phyloP scores from a whole-genome alignment of 164 flowering plant species.

The Magnolia sinica region DNA sequence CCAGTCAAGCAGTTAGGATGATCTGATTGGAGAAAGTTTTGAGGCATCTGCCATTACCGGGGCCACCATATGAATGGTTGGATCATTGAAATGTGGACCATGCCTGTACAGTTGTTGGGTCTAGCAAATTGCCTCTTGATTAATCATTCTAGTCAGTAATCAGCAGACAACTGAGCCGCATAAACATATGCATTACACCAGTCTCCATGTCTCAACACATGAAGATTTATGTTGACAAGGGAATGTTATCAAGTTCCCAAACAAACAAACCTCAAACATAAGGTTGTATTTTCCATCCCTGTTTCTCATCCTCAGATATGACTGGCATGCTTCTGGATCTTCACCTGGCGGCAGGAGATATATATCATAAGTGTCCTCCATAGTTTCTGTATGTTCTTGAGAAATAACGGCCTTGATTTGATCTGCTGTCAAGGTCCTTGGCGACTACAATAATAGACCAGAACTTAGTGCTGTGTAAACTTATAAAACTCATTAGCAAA shows the following conservation, averaged over 20 bases:
- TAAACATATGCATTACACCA: neutral
- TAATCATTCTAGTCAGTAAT: neutral
- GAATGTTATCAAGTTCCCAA: constrained; percentile 7
- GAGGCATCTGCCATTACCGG: neutral
- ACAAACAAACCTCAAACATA: constrained; percentile 86
- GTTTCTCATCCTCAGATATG: constrained; percentile 93
- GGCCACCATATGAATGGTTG: too few species aligned
- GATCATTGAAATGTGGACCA: too few species aligned
- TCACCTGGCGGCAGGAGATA: constrained; percentile 97
- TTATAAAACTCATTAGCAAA: neutral
- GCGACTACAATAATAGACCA: constrained; percentile 55
- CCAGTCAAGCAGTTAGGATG: neutral
- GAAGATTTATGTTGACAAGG: too few species aligned
- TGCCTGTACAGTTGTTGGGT: neutral
- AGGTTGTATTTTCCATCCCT: constrained; percentile 97
- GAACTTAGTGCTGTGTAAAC: constrained; percentile 17
- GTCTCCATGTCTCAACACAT: neutral
- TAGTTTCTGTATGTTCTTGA: constrained; percentile 52
- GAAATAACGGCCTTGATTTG: constrained; percentile 58
- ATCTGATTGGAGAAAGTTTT: neutral
- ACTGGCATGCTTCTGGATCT: constrained; percentile 98
- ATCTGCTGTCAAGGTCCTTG: constrained; percentile 51
- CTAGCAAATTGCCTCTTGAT: neutral
- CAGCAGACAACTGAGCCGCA: neutral
- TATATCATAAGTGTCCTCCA: constrained; percentile 89